Conservation (phyloP, 2,329 filamentous ascomycete species). For the Ophiostoma sp. region DNA sequence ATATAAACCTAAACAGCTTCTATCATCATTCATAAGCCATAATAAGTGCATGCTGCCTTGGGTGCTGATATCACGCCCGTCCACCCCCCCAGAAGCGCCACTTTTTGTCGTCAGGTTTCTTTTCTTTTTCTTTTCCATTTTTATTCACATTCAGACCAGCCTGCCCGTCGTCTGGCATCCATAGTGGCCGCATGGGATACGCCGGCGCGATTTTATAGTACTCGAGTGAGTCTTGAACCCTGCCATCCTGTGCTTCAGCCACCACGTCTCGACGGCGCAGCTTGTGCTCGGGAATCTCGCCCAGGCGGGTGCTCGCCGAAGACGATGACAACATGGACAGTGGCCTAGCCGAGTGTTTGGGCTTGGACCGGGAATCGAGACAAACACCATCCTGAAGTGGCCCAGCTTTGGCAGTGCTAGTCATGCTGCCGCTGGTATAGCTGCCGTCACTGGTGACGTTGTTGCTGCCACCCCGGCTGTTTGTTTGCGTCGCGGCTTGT, state of each 20-base stretch:
- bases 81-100: neutral
- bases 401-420: conserved; percentile 22
- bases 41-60: neutral
- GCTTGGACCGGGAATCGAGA: neutral
- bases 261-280: conserved; percentile 24
- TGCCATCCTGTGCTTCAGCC: neutral
- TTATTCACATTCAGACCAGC: neutral
- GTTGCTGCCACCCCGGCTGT: neutral
- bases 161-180: conserved; percentile 22
- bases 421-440: neutral
- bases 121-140: conserved; percentile 22
- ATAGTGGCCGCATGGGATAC: conserved; percentile 34
- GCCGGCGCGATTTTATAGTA: conserved; percentile 32
- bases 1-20: no score
- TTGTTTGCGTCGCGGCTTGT: conserved; percentile 5
- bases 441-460: neutral
- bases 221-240: conserved; percentile 16
- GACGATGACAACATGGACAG: conserved; percentile 33
- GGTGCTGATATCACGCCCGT: neutral
- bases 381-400: neutral
- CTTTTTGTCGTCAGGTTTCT: conserved; percentile 22
- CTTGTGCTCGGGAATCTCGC: conserved; percentile 34
- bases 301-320: conserved; percentile 35
- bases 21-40: neutral
- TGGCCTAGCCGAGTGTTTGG: conserved; percentile 19